A percentile compares a stretch with the other conserved stretches of the same genome.
Evolutionary conservation across 768 basidiomycete genomes (phyloP).

Genomic region (Cystofilobasidium capitatum): DNA sequence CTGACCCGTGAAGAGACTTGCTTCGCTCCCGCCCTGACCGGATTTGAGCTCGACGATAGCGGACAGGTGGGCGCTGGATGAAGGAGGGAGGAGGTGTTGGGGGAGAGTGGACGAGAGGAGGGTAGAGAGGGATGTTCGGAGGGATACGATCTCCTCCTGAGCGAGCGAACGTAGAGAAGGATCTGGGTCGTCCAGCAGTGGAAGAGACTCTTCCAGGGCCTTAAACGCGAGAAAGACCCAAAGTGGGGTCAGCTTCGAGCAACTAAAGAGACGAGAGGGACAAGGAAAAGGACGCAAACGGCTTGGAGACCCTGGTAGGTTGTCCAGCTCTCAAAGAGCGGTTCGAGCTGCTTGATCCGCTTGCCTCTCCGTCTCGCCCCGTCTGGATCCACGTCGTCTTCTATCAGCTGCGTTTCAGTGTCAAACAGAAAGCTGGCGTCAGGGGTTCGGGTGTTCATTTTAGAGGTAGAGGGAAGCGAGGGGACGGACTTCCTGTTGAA

Average conservation of each 20-base stretch:
- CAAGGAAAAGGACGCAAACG: slow-evolving; percentile 44
- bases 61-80: slow-evolving; percentile 55
- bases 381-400: slow-evolving; percentile 28
- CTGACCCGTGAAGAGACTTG: slow-evolving; percentile 68
- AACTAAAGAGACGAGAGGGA: neutral
- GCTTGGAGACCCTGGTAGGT: slow-evolving; percentile 50
- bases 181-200: slow-evolving; percentile 64
- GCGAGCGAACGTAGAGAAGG: slow-evolving; percentile 65
- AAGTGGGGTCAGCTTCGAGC: slow-evolving; percentile 12
- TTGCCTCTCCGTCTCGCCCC: slow-evolving; percentile 55
- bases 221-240: slow-evolving; percentile 40
- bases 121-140: slow-evolving; percentile 40
- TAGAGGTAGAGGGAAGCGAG: neutral
- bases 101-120: slow-evolving; percentile 47
- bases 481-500: neutral
- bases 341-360: slow-evolving; percentile 59
- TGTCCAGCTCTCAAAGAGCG: slow-evolving; percentile 59
- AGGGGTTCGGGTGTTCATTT: neutral
- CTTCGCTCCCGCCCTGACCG: slow-evolving; percentile 84
- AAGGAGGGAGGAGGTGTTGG: slow-evolving; percentile 60
- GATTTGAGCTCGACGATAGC: slow-evolving; percentile 84
- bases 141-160: slow-evolving; percentile 51
- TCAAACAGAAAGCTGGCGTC: neutral
- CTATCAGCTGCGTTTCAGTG: neutral
- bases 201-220: slow-evolving; percentile 55